A percentile compares a stretch with the other conserved stretches of the same genome.
Evolutionary conservation across 805 yeast genomes (phyloP).

Genomic region (Zygosaccharomyces kombuchaensis): DNA sequence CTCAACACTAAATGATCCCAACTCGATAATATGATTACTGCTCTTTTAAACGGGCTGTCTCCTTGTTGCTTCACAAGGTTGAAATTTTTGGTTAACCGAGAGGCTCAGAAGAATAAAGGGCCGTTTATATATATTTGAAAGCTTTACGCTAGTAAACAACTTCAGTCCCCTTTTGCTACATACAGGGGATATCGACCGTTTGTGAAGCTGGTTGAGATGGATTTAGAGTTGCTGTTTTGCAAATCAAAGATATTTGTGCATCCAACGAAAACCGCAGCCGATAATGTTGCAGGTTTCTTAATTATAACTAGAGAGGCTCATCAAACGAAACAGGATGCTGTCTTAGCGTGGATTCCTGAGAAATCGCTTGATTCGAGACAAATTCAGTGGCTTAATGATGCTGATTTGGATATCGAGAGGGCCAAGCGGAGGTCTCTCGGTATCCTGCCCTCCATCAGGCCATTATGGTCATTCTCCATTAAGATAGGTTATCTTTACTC

Average conservation of each 20-base stretch:
- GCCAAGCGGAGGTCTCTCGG: constrained; percentile 10
- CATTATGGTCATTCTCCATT: constrained; percentile 65
- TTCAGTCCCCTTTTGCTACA: too few species aligned
- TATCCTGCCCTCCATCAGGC: constrained; percentile 14
- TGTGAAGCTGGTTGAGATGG: background rate
- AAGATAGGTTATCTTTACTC: constrained; percentile 61
- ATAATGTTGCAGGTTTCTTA: constrained; percentile 77
- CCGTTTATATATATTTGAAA: background rate
- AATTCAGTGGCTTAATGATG: constrained; percentile 16
- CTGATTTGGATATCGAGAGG: constrained; percentile 14
- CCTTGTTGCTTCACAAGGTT: background rate
- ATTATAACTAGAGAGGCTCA: constrained; percentile 51
- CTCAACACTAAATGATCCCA: background rate
- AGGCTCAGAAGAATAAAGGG: constrained; percentile 4
- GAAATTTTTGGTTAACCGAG: background rate
- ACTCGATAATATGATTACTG: background rate
- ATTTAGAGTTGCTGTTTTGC: constrained; percentile 34
- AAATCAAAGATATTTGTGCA: constrained; percentile 80
- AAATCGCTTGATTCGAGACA: constrained; percentile 13
- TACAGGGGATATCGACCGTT: background rate
- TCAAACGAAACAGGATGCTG: constrained; percentile 42
- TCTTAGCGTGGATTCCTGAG: constrained; percentile 28
- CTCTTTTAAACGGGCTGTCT: background rate
- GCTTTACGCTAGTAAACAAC: background rate
- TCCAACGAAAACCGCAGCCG: constrained; percentile 66